Base-by-base conservation (phyloP, 2,329 filamentous ascomycete genomes). In the Metarhizium brunneum region DNA sequence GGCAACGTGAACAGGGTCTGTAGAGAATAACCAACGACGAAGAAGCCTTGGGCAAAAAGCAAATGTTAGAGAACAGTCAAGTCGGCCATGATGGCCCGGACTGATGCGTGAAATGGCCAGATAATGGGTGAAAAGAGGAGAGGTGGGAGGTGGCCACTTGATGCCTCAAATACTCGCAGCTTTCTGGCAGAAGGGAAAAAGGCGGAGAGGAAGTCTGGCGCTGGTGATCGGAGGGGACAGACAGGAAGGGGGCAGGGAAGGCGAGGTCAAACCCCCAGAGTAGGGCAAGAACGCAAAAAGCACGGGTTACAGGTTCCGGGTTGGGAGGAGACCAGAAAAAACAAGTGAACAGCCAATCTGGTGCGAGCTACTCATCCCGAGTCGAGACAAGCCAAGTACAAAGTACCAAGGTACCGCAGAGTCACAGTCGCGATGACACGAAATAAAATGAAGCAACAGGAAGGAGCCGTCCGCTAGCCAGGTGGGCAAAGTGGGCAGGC, bases 31-130 rank as follows among this genome's bases (percentile, higher is more conserved):
- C 56, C 56, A 56, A 49, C 45, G 54, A 47, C 45, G 54, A 56
- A 56, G 56, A 58, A 56, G 56, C 56, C 56, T 48, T 54, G 54
- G 47, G 51, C 32, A 52, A 35, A 35, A 52, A 52, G 54, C 54
- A 50, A 42, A 51, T 53, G 56, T 56, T 58, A 58, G 51, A 58
- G 56, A 56, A 52, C 56, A 48, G 53, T 48, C 53, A 56, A 43
- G 30, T 54, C 47, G 40, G 50, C 54, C 56, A 58, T 58, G 51
- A 38, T 54, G 54, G 51, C 54, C 25, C 50, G 42, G 53, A 42
- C 20, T 40, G 54, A 53, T 25, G 50, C 35, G 43, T 18, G 53
- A 53, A 54, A 58, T 58, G 54, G 56, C 54, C 51, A 58, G 48
- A 53, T 56, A 42, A 48, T 56, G 56, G 56, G 54, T 56, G 53